Percentiles rank a stretch among this genome's conserved stretches.
Conservation (phyloP, 768 basidiomycete species). For the Suillus discolor region DNA sequence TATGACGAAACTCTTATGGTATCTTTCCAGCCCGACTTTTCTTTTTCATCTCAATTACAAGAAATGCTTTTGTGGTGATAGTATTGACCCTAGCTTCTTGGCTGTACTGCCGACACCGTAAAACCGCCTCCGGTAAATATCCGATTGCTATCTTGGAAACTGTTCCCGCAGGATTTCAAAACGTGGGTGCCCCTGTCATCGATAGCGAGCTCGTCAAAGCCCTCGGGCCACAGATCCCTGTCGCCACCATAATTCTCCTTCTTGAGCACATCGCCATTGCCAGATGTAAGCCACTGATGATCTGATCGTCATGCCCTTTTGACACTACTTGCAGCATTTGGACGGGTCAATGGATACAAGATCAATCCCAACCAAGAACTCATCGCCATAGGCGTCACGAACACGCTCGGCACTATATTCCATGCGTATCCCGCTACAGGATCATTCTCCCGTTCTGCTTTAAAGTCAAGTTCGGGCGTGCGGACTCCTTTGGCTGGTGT, state of each 20-base stretch:
- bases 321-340: slow-evolving; percentile 66
- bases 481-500: slow-evolving; percentile 92
- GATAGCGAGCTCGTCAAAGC: slow-evolving; percentile 59
- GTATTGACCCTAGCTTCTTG: slow-evolving; percentile 87
- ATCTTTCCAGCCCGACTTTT: slow-evolving; percentile 55
- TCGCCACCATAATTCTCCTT: slow-evolving; percentile 88
- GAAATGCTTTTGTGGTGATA: slow-evolving; percentile 88
- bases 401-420: slow-evolving; percentile 88
- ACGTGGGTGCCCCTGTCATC: slow-evolving; percentile 50
- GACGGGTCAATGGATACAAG: slow-evolving; percentile 93
- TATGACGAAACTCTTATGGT: slow-evolving; percentile 2
- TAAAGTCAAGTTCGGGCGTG: slow-evolving; percentile 97
- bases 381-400: slow-evolving; percentile 97
- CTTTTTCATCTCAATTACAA: slow-evolving; percentile 77
- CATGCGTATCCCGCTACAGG: slow-evolving; percentile 95
- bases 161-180: slow-evolving; percentile 84
- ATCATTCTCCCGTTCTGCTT: slow-evolving; percentile 94
- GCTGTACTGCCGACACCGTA: slow-evolving; percentile 74
- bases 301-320: slow-evolving; percentile 8
- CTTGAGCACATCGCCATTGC: slow-evolving; percentile 97
- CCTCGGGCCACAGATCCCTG: slow-evolving; percentile 74
- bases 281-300: slow-evolving; percentile 63
- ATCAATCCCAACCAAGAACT: slow-evolving; percentile 93
- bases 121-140: slow-evolving; percentile 60
- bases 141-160: slow-evolving; percentile 82